These are phyloP conservation scores for Dactylellina parvicollis DNA, from an alignment of 2,329 filamentous ascomycete genomes.

Conservation along the genomic window DNA sequence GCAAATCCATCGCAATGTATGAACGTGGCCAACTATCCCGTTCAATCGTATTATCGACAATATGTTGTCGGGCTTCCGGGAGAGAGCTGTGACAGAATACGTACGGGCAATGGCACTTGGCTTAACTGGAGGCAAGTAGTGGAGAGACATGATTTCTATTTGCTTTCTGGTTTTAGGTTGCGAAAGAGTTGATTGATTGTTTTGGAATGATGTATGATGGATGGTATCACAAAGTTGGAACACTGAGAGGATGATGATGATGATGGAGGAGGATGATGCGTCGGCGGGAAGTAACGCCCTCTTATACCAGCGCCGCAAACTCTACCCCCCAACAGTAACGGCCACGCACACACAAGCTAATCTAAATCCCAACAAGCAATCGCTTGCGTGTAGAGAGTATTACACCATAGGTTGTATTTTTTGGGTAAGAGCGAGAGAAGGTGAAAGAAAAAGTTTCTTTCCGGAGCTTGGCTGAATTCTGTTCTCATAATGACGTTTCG, in stretches of 20 bases:
- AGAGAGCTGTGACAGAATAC: constrained; percentile 15
- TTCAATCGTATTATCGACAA: neutral
- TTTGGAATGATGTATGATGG: neutral
- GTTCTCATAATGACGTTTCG: constrained; percentile 52
- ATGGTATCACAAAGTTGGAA: constrained; percentile 5
- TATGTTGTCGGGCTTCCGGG: neutral
- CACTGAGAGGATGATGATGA: neutral
- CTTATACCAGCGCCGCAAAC: constrained; percentile 42
- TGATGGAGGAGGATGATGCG: neutral
- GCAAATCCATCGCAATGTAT: constrained; percentile 4
- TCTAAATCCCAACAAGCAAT: too few relatives aligned
- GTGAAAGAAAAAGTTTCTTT: neutral
- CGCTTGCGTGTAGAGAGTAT: too few relatives aligned
- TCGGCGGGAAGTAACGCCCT: constrained; percentile 38
- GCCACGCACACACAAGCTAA: neutral
- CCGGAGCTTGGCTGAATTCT: constrained; percentile 22
- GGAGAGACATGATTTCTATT: constrained; percentile 44
- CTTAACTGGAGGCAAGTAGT: constrained; percentile 82
- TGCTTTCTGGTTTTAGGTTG: constrained; percentile 33
- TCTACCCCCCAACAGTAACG: constrained; percentile 8
- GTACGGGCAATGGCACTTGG: constrained; percentile 87
- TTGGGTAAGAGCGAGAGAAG: too few relatives aligned
- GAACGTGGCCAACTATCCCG: neutral
- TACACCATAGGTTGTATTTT: constrained; percentile 6
- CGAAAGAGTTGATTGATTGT: neutral